Conservation (phyloP, 257 asterid genomes). For the Nicotiana benthamiana region DNA sequence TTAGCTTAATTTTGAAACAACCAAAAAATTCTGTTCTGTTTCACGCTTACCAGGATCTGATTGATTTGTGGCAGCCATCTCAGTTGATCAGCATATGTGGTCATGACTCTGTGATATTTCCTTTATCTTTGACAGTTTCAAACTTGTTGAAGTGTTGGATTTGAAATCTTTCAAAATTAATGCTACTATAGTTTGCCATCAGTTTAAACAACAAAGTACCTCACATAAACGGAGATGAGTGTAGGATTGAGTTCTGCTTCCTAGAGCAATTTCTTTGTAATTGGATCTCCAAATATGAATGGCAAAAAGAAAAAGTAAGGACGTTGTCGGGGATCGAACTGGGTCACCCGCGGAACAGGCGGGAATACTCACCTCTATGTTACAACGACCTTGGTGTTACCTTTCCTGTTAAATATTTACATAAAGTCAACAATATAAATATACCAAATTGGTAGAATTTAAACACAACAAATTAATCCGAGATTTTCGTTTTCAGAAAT, state of each 20-base stretch:
- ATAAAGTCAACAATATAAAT: too few species aligned
- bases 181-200: too few species aligned
- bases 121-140: too few species aligned
- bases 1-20: too few species aligned
- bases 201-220: not conserved
- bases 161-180: too few species aligned
- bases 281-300: not conserved
- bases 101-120: too few species aligned
- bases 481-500: not conserved
- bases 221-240: not conserved
- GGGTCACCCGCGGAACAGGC: constrained; percentile 99
- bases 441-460: not conserved
- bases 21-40: too few species aligned
- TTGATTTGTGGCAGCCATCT: too few species aligned
- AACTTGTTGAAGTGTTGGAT: too few species aligned
- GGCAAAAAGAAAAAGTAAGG: constrained; percentile 1
- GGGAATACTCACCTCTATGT: constrained; percentile 95
- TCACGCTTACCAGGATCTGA: too few species aligned
- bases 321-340: constrained; percentile 99
- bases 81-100: too few species aligned
- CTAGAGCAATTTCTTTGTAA: not conserved
- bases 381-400: constrained; percentile 43
- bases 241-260: too few species aligned
- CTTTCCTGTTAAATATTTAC: not conserved
- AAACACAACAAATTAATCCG: not conserved